A percentile compares a stretch with the other conserved stretches of the same genome.
These are phyloP conservation scores for Diaporthe caulivora DNA, from an alignment of 2,329 filamentous ascomycete species.

Conservation along the genomic window DNA sequence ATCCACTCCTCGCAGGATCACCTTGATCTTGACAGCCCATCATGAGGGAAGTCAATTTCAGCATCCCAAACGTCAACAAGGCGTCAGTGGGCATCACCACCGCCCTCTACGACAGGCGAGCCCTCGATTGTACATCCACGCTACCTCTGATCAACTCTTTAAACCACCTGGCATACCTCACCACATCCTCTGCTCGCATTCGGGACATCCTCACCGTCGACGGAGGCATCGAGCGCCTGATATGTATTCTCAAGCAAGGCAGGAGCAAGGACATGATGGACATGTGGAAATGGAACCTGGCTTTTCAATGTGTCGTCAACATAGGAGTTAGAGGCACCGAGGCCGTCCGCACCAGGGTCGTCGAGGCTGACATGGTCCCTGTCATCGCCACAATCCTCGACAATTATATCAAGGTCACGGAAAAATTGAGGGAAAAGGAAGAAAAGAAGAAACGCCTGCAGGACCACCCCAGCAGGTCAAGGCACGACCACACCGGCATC, in stretches of 20 bases:
- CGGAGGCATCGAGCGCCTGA: slow-evolving; percentile 95
- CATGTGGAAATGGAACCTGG: slow-evolving; percentile 99
- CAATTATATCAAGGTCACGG: slow-evolving; percentile 97
- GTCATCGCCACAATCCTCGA: slow-evolving; percentile 98
- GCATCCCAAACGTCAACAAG: slow-evolving; percentile 98
- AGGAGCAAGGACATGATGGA: slow-evolving; percentile 99
- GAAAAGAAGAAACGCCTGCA: slow-evolving; percentile 77
- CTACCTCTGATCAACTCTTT: slow-evolving; percentile 98
- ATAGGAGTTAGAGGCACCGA: slow-evolving; percentile 97
- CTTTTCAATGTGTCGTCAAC: slow-evolving; percentile 99
- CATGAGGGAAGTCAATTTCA: slow-evolving; percentile 99
- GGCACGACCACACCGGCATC: slow-evolving; percentile 62
- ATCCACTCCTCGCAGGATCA: neutral
- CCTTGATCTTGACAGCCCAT: slow-evolving; percentile 55
- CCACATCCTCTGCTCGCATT: slow-evolving; percentile 96
- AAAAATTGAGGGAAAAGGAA: slow-evolving; percentile 89
- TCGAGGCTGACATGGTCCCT: slow-evolving; percentile 98
- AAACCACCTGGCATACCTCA: slow-evolving; percentile 98
- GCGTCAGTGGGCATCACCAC: slow-evolving; percentile 94
- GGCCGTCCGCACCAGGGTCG: slow-evolving; percentile 91
- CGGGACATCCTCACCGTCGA: slow-evolving; percentile 98
- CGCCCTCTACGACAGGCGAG: slow-evolving; percentile 95
- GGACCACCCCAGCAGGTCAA: slow-evolving; percentile 64
- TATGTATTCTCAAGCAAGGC: slow-evolving; percentile 98
- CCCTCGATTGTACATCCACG: slow-evolving; percentile 97